Evolutionary conservation across 805 yeast species (phyloP).

Genomic region (Saccharomycopsis synnaedendra): DNA sequence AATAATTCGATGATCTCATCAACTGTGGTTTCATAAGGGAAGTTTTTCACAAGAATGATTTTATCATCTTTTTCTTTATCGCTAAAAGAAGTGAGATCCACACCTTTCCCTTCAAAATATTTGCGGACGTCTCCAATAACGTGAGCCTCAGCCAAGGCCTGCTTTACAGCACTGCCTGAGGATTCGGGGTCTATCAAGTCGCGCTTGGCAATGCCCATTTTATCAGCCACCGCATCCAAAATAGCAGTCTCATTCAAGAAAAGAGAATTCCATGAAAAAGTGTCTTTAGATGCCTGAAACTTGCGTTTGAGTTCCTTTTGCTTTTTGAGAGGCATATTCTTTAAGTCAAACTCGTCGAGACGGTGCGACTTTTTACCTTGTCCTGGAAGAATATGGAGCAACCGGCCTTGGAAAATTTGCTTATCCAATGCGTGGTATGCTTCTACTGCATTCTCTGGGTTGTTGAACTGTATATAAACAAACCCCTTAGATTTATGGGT

Average conservation of each 20-base stretch:
- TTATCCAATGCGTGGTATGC: constrained; percentile 75
- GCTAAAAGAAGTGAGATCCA: constrained; percentile 65
- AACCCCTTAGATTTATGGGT: constrained; percentile 89
- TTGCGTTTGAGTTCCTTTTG: constrained; percentile 78
- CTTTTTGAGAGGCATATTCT: constrained; percentile 85
- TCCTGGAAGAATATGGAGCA: constrained; percentile 81
- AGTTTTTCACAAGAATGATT: constrained; percentile 76
- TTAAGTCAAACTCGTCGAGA: constrained; percentile 82
- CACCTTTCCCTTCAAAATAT: constrained; percentile 77
- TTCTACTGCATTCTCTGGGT: constrained; percentile 57
- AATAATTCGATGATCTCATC: constrained; percentile 80
- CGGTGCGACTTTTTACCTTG: constrained; percentile 71
- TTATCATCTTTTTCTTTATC: constrained; percentile 67
- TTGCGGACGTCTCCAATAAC: constrained; percentile 85
- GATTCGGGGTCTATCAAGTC: constrained; percentile 82
- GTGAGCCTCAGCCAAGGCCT: constrained; percentile 94
- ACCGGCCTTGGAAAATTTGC: constrained; percentile 86
- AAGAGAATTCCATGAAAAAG: constrained; percentile 91
- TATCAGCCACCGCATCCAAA: constrained; percentile 75
- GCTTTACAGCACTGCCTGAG: constrained; percentile 84
- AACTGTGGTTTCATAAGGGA: constrained; percentile 75
- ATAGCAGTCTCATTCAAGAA: constrained; percentile 89
- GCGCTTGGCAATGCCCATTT: constrained; percentile 72
- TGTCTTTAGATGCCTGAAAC: constrained; percentile 72
- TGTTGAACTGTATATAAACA: constrained; percentile 69